These are phyloP conservation scores for Fomitopsis pulvina DNA, from an alignment of 768 basidiomycete genomes.

Conservation along the genomic window DNA sequence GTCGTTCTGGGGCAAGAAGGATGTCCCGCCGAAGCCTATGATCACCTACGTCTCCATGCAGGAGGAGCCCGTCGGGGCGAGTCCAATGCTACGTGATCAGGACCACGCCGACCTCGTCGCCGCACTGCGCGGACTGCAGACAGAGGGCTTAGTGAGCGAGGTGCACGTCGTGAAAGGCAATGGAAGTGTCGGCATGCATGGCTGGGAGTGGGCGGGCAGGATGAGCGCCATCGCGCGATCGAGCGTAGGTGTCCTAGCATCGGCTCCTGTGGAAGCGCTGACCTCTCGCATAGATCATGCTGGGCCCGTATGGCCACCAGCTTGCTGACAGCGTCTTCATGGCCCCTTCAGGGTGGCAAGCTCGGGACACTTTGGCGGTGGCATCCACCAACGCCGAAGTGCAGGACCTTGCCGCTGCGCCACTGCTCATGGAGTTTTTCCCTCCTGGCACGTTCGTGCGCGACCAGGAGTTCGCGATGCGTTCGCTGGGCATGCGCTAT, in stretches of 20 bases:
- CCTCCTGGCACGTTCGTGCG: constrained; percentile 56
- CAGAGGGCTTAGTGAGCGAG: constrained; percentile 39
- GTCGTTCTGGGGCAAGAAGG: constrained; percentile 28
- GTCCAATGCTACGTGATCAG: constrained; percentile 42
- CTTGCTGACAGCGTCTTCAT: constrained; percentile 69
- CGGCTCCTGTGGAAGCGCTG: constrained; percentile 3
- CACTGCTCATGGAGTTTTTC: constrained; percentile 76
- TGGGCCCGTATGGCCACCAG: constrained; percentile 54
- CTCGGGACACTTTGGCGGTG: constrained; percentile 2
- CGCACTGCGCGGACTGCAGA: constrained; percentile 47
- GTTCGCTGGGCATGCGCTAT: constrained; percentile 48
- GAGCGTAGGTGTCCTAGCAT: constrained; percentile 57
- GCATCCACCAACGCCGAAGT: background rate
- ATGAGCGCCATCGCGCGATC: constrained; percentile 63
- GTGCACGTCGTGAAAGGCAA: constrained; percentile 45
- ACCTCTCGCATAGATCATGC: constrained; percentile 42
- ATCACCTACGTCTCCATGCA: constrained; percentile 69
- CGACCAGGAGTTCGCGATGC: constrained; percentile 54
- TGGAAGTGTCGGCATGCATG: constrained; percentile 22
- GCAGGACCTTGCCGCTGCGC: constrained; percentile 17
- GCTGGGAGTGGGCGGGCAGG: constrained; percentile 53
- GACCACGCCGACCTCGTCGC: constrained; percentile 58
- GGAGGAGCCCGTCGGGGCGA: constrained; percentile 32
- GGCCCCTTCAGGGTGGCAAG: constrained; percentile 18
- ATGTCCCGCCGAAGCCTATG: constrained; percentile 31